phyloP scores from a whole-genome alignment of 441 rosid species.

The Erodium chrysanthum region DNA sequence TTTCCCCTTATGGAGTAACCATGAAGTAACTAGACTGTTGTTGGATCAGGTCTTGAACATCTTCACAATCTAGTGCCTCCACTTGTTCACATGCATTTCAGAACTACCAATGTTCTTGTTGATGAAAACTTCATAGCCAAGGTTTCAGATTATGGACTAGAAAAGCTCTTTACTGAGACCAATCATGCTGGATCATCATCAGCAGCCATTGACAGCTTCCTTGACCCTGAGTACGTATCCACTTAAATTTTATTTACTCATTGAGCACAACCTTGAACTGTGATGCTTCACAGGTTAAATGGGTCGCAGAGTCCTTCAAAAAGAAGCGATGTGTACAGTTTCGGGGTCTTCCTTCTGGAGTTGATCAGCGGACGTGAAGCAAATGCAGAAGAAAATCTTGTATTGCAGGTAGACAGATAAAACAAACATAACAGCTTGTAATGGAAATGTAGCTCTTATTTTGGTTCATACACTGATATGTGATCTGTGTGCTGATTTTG shows the following conservation, averaged over 20 bases:
- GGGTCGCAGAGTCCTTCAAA: conserved; percentile 20
- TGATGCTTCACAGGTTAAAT: conserved; percentile 24
- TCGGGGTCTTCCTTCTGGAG: conserved; percentile 39
- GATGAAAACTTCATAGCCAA: conserved; percentile 31
- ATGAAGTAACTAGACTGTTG: neutral
- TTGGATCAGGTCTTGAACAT: conserved; percentile 35
- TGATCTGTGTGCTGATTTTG: conserved; percentile 1
- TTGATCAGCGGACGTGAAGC: conserved; percentile 34
- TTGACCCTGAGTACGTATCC: conserved; percentile 39
- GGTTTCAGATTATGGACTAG: conserved; percentile 37
- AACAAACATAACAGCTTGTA: neutral
- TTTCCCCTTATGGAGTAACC: neutral
- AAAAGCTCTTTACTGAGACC: conserved; percentile 20
- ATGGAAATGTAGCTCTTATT: neutral
- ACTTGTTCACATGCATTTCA: conserved; percentile 39
- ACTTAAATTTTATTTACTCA: neutral
- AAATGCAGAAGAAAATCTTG: conserved; percentile 18
- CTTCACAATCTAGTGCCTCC: conserved; percentile 41
- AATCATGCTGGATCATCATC: conserved; percentile 33
- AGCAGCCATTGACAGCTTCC: conserved; percentile 31
- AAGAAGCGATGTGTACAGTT: conserved; percentile 35
- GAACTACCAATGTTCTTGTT: conserved; percentile 39
- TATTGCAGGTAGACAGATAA: conserved; percentile 24
- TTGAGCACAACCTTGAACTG: neutral
- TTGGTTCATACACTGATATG: neutral